These are phyloP conservation scores for Graphium sp. DNA, from an alignment of 2,329 filamentous ascomycete genomes.

Conservation along the genomic window DNA sequence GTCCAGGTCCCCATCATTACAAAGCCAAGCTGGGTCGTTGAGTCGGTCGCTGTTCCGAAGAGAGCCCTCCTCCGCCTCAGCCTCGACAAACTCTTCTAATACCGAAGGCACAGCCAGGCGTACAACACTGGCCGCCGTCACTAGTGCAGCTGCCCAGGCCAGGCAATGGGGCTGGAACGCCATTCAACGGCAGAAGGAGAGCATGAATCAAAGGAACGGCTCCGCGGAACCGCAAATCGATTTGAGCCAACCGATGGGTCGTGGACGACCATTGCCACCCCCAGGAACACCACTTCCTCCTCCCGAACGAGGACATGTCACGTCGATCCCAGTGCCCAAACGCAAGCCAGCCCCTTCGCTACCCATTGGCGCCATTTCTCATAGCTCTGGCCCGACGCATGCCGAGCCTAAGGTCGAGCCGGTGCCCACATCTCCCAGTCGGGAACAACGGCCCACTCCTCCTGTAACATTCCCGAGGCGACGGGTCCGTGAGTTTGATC, in stretches of 20 bases:
- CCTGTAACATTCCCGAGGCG: conserved; percentile 32
- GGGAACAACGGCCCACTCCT: conserved; percentile 1
- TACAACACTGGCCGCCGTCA: conserved; percentile 34
- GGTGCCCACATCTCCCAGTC: conserved; percentile 3
- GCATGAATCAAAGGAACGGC: conserved; percentile 9
- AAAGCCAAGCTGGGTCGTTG: conserved; percentile 20
- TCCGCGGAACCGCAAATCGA: conserved; percentile 21
- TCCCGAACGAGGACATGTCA: conserved; percentile 44
- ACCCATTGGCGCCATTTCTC: background rate
- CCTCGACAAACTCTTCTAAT: conserved; percentile 17
- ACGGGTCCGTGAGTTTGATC: conserved; percentile 17
- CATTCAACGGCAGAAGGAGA: conserved; percentile 30
- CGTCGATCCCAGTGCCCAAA: conserved; percentile 39
- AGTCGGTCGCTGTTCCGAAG: conserved; percentile 22
- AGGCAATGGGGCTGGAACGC: conserved; percentile 44
- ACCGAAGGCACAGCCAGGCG: conserved; percentile 21
- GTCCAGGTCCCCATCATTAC: conserved; percentile 18
- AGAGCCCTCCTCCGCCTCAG: conserved; percentile 17
- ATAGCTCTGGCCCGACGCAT: background rate
- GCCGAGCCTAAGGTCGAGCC: background rate
- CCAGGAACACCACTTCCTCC: conserved; percentile 64
- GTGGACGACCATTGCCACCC: conserved; percentile 67
- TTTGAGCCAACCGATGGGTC: conserved; percentile 56
- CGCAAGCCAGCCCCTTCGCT: conserved; percentile 43
- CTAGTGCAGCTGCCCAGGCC: conserved; percentile 36